Evolutionary conservation across 176 grass and related monocot species (phyloP), one percentile per base, ranked within the genome.

Genomic region (Carex kokanica): DNA sequence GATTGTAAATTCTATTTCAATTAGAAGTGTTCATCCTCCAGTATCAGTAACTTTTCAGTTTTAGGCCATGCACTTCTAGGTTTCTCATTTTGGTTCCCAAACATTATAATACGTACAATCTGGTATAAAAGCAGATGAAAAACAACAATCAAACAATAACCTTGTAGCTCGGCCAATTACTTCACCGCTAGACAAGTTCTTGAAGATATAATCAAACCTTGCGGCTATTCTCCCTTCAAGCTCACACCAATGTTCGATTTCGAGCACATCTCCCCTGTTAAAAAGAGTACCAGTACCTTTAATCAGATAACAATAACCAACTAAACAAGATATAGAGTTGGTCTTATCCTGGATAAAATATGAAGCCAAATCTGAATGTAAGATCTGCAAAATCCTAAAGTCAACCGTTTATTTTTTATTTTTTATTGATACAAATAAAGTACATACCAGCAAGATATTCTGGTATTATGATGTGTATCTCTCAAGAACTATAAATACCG

Each of bases 221-320:
- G 24, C 63, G 34, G 63, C 63, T 15, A 15, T 13, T 65, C 27
- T 65, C 11, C 63, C 63, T 34, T 65, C 63, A 65, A 27, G 4
- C 27, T 65, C 63, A 34, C 63, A 65, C 63, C 63, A 65, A 32
- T 65, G 63, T 65, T 65, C 63, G 1, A 65, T 65, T 65, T 65
- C 63, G 2, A 65, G 4, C 12, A 65, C 63, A 65, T 34, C 27
- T 14, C 27, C 27, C 63, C 63, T 65, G 34, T 65, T 15, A 34
- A 31, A 64, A 43, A 8, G 40, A 43, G 27, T 32, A 65, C 0
- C 10, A 16, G 25, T 34, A 29, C 1, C 27, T 34, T 65, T 65
- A 32, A 32, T 32, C 24, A 63, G 7, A 32, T 10, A 34, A 29
- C 15, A 15, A 65, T 16, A 32, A 34, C 13, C 27, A 32, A 34